Evolutionary conservation across 768 basidiomycete genomes (phyloP), one percentile per base, ranked within the genome.

Genomic region (Boletus rubropictus): DNA sequence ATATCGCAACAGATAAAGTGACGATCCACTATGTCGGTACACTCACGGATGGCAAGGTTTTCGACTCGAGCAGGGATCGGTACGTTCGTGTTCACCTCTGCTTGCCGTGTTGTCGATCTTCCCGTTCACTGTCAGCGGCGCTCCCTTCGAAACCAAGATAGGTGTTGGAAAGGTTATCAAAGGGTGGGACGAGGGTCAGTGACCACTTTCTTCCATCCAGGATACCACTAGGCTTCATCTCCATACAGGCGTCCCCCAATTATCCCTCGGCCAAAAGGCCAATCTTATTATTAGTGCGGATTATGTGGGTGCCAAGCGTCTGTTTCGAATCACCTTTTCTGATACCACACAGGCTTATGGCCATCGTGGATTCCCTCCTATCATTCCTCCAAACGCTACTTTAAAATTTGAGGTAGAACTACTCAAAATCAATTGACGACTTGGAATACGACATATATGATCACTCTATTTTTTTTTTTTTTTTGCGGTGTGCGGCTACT

Each of bases 111-210:
- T 20, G 10, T 35, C 54, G 46, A 55, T 48, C 47, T 48, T 38
- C 2, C 20, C 50, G 44, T 48, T 28, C 21, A 40, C 39, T 21
- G n/a, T 11, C 63, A 88, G 89, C 32, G 70, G 72, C 0, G 3
- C 4, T 0, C 78, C 87, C 1, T 91, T 92, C 63, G 57, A 66
- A 51, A 88, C 86, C 3, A 60, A 78, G 61, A 90, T 91, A 52
- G 88, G 90, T 37, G 71, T 80, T 17, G 86, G 87, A 7, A 81
- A 83, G 60, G 90, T 94, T 39, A 92, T 94, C 69, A 84, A 75
- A 60, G 88, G 90, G 25, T 93, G 89, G 91, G 90, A 92, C 59
- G 87, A 91, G 65, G 90, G 91, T 84, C 54, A 56, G 75, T 67
- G 29, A 22, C 7, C 12, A 11, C 8, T 17, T 36, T 24, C 29